Evolutionary conservation across 371 early-diverging fungal species (phyloP), one percentile per base, ranked within the genome.

Genomic region (Haplosporangium sp.): DNA sequence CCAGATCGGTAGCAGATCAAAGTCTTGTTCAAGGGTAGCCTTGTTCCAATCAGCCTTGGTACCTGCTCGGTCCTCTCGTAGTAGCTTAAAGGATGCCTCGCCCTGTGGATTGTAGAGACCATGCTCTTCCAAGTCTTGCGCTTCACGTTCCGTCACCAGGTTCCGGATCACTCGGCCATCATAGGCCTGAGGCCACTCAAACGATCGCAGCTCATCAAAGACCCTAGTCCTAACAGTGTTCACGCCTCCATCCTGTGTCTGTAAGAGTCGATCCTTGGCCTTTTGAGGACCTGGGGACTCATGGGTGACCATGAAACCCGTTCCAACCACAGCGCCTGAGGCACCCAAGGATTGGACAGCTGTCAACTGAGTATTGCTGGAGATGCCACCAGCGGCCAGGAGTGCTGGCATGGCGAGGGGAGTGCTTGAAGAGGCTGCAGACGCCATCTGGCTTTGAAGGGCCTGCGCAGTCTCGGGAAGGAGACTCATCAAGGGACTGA

Each of bases 371-470:
- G 88, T 81, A 20, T 91, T 91, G 77, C 88, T 89, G 47, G 90
- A 91, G 64, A 95, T 87, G 29, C 95, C 95, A 18, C 95, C 95
- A 6, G 93, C 92, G 2, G 94, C 94, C 67, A 95, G 69, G 61
- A 91, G 89, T 13, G 92, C 92, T 18, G 77, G 75, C 37, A 63
- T 50, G 23, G 13, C 10, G n/a, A 59, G 16, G 6, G 29, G 23
- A 13, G 53, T 53, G 10, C 51, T 57, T 46, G 21, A 6, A 43
- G 11, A 58, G 29, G 23, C 41, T 13, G 13, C 42, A 8, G 56
- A 21, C 1, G 41, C 29, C 36, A 23, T 18, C 14, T 43, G 53
- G 36, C 52, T 55, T 45, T 67, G 47, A 12, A 83, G 41, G 9
- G 66, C 68, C 2, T 69, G 61, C 10, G 63, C 21, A 6, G 67